Evolutionary conservation across 225 moss, liverwort and hornwort species (phyloP), one percentile per base, ranked within the genome.

Genomic region (Ulota crispa): DNA sequence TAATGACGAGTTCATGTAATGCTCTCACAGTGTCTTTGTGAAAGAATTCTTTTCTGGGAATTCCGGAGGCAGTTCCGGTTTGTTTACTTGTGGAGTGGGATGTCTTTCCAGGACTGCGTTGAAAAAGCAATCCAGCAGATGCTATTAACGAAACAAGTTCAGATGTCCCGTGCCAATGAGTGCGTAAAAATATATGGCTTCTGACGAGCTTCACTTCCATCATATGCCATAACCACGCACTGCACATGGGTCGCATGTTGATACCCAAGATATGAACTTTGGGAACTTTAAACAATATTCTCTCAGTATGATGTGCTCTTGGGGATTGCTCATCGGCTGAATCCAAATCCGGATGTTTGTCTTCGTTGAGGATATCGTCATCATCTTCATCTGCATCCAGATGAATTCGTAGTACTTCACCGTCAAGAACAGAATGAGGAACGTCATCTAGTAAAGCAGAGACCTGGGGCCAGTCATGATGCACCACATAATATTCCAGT

Each of bases 171-270:
- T 91, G 91, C 97, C 97, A 98, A 75, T 90, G 89, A 64, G 82
- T 86, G 69, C 91, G 91, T 70, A 94, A 79, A 64, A 98, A 98
- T 19, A 91, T 86, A 57, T 92, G 93, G 60, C 86, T 88, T 80
- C 86, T 90, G 53, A 87, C 88, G 24, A 98, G 91, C 87, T 91
- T 98, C 78, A 92, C 91, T 79, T 98, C 97, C 82, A 98, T 92
- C 87, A 93, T 87, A 53, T 98, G 93, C 97, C 95, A 94, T 87
- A 98, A 86, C 92, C 90, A 98, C 77, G 93, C 91, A 83, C 90
- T 93, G 63, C 94, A 93, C 65, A 89, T 87, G 59, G 92, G 77
- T 80, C 87, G 87, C 75, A 93, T 85, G 84, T 95, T 93, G 37
- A 94, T 85, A 47, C 88, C 84, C 80, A 98, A 84, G 68, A 95